Conservation (phyloP, 176 grass and related monocot genomes). For the Carex kokanica region DNA sequence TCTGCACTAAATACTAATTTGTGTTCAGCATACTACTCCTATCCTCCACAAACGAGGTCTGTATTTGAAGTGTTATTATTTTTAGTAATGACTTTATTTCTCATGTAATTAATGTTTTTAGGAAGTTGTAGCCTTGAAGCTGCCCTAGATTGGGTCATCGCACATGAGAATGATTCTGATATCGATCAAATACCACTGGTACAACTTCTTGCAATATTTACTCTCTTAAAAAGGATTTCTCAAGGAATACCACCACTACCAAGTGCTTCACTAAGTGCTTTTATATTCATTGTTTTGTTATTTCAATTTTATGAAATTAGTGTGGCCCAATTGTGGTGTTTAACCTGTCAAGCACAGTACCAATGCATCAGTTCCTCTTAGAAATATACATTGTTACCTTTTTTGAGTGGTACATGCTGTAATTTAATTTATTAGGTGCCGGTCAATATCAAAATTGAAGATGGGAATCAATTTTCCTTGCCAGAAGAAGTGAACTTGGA, state of each 20-base stretch:
- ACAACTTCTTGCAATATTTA: constrained; percentile 20
- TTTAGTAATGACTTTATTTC: constrained; percentile 11
- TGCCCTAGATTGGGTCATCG: constrained; percentile 74
- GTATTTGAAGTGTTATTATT: not conserved
- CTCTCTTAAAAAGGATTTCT: not conserved
- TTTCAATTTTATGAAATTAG: not conserved
- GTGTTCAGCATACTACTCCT: not conserved
- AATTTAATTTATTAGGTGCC: constrained; percentile 44
- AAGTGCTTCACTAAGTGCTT: not conserved
- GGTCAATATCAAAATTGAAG: constrained; percentile 61
- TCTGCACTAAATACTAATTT: not conserved
- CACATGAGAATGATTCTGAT: constrained; percentile 84
- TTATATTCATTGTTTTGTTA: not conserved
- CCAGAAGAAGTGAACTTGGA: constrained; percentile 38
- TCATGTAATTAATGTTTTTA: constrained; percentile 30
- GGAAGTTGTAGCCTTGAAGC: constrained; percentile 69
- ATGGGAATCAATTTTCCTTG: constrained; percentile 30
- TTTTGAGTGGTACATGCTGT: constrained; percentile 24
- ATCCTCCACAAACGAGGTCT: not conserved
- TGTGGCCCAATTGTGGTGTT: not conserved
- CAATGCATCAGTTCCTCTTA: not conserved
- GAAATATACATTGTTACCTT: not conserved
- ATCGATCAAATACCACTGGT: constrained; percentile 79
- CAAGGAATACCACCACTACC: not conserved
- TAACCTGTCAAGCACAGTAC: not conserved